These are phyloP conservation scores for Spinacia oleracea DNA, from an alignment of 179 eudicot genomes.

Conservation along the genomic window DNA sequence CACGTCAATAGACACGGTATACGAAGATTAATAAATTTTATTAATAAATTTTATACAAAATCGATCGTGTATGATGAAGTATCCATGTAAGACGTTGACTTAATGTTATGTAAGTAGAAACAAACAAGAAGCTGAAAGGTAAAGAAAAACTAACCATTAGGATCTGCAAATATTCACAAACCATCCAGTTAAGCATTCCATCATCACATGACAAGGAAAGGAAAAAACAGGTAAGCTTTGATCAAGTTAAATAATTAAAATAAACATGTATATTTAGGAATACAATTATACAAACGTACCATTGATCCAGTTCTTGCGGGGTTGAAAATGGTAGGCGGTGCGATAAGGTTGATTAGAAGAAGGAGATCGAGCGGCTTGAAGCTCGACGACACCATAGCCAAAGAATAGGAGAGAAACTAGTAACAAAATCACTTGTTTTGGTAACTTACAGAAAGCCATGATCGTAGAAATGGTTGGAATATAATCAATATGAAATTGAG, in stretches of 20 bases:
- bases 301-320: constrained; percentile 58
- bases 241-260: neutral
- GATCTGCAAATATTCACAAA: constrained; percentile 29
- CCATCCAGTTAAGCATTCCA: constrained; percentile 19
- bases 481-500: neutral
- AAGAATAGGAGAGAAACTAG: constrained; percentile 18
- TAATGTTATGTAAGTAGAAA: constrained; percentile 13
- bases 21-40: no score
- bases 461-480: neutral
- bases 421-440: constrained; percentile 7
- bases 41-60: no score
- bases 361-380: constrained; percentile 30
- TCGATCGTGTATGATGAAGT: neutral
- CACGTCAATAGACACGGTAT: no score
- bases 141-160: constrained; percentile 41
- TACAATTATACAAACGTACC: no score
- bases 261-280: neutral
- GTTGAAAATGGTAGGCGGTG: constrained; percentile 53
- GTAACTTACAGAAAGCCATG: constrained; percentile 6
- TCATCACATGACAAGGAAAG: neutral
- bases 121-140: neutral
- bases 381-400: constrained; percentile 20
- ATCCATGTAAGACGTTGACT: constrained; percentile 1
- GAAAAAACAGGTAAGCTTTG: constrained; percentile 20
- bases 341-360: constrained; percentile 38